Evolutionary conservation across 345 rosid genomes (phyloP), one percentile per base, ranked within the genome.

Genomic region (Litchi chinensis): DNA sequence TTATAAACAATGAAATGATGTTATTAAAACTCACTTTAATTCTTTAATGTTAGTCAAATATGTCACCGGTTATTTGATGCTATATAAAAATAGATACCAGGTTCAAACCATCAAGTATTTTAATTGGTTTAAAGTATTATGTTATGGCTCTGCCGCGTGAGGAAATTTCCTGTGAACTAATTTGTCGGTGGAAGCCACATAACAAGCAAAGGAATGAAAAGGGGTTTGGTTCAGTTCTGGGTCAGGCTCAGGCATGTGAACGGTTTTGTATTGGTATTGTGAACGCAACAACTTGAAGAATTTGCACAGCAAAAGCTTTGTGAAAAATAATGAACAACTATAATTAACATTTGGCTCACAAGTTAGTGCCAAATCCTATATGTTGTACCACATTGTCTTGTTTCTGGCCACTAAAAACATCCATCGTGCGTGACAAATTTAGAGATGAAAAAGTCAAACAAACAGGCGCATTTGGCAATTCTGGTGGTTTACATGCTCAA

Each of bases 341-440:
- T 79, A 37, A 52, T 79, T 37, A 80, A 28, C 56, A 65, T 76
- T 69, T 15, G 66, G 71, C 63, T 21, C 24, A 28, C 5, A 50
- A 68, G 9, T 70, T 79, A 41, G 44, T 48, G 71, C 59, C 40
- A 57, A 76, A 68, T 68, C 76, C 78, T 68, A 24, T 52, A 72
- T 52, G 44, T 68, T 44, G n/a, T 19, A 80, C 75, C 60, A 80
- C 83, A 77, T 0, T 78, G 82, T 78, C 52, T 41, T 56, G 50
- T 63, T 77, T 16, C 19, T 71, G 74, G 76, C 82, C 83, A 80
- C 78, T 71, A 80, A 64, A 54, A 54, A 7, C 63, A 62, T 46
- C 72, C 6, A 57, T 72, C 19, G 66, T 81, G 66, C 81, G n/a
- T 40, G 72, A 76, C 28, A 46, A 65, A 70, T 41, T 41, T 28